These are phyloP conservation scores for Zymoseptoria pseudotritici DNA, from an alignment of 2,329 filamentous ascomycete genomes.

Conservation along the genomic window DNA sequence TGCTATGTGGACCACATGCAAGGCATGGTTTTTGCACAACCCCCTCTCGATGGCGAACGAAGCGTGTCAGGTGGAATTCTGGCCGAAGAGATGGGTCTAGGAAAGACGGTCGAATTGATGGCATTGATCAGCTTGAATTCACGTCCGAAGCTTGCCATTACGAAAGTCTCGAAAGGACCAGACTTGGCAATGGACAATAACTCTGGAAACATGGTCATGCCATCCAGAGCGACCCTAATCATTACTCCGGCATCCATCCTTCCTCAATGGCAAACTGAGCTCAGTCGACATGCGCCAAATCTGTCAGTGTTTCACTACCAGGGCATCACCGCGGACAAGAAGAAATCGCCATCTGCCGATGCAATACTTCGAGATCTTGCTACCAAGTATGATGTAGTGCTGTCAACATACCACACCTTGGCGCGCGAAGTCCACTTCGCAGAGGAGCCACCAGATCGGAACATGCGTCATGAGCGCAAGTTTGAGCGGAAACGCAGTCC, in stretches of 20 bases:
- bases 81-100: constrained; percentile 76
- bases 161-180: background rate
- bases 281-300: constrained; percentile 49
- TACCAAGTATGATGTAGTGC: constrained; percentile 47
- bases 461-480: constrained; percentile 46
- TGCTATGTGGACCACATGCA: constrained; percentile 58
- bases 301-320: constrained; percentile 51
- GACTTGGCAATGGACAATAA: constrained; percentile 29
- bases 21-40: constrained; percentile 41
- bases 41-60: constrained; percentile 35
- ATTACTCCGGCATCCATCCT: constrained; percentile 56
- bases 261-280: constrained; percentile 56
- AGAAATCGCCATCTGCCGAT: constrained; percentile 27
- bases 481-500: constrained; percentile 63
- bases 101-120: constrained; percentile 71
- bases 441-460: constrained; percentile 60
- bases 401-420: constrained; percentile 63
- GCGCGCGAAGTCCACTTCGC: constrained; percentile 74
- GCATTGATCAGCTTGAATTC: constrained; percentile 60
- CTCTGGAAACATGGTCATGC: constrained; percentile 39
- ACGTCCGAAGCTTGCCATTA: constrained; percentile 28
- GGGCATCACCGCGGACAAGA: constrained; percentile 37
- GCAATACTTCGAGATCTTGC: constrained; percentile 42
- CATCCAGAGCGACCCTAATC: constrained; percentile 53
- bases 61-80: constrained; percentile 56